A percentile compares a stretch with the other conserved stretches of the same genome.
phyloP scores from a whole-genome alignment of 2,329 filamentous ascomycete genomes.

The Magnaporthiopsis incrustans region DNA sequence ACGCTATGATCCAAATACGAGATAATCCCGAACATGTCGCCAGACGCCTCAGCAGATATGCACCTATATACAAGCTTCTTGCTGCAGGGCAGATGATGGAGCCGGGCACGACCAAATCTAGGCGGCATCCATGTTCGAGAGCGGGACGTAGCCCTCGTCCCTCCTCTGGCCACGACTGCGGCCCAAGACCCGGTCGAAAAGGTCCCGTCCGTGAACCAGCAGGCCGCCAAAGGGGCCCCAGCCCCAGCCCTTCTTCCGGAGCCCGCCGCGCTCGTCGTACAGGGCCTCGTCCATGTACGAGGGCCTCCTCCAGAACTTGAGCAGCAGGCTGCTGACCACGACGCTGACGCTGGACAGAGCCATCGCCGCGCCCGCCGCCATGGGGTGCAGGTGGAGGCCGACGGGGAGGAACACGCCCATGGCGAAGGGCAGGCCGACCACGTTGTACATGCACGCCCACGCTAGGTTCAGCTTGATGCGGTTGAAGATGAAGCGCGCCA shows the following conservation, averaged over 20 bases:
- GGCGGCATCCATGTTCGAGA: constrained; percentile 40
- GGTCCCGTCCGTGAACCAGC: constrained; percentile 33
- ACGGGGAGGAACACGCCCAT: constrained; percentile 95
- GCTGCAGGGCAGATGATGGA: not conserved
- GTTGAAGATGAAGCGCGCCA: constrained; percentile 77
- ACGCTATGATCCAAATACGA: not conserved
- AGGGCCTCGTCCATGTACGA: constrained; percentile 73
- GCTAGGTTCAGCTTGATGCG: constrained; percentile 90
- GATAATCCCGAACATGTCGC: not conserved
- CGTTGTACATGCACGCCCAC: constrained; percentile 91
- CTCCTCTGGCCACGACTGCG: constrained; percentile 26
- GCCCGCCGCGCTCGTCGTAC: constrained; percentile 48
- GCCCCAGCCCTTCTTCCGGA: constrained; percentile 33
- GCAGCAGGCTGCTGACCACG: constrained; percentile 70
- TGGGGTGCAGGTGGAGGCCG: constrained; percentile 79
- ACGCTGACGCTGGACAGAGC: constrained; percentile 85
- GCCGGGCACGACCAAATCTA: constrained; percentile 6
- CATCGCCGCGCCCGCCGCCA: constrained; percentile 94
- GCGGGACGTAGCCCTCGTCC: constrained; percentile 51
- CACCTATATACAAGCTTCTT: not conserved
- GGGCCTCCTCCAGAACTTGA: constrained; percentile 82
- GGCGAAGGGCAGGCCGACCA: constrained; percentile 85
- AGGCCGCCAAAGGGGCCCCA: constrained; percentile 30
- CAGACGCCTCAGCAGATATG: not conserved
- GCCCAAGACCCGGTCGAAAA: constrained; percentile 26